These are phyloP conservation scores for Colletotrichum gloeosporioides DNA, from an alignment of 2,329 filamentous ascomycete genomes.

Conservation along the genomic window DNA sequence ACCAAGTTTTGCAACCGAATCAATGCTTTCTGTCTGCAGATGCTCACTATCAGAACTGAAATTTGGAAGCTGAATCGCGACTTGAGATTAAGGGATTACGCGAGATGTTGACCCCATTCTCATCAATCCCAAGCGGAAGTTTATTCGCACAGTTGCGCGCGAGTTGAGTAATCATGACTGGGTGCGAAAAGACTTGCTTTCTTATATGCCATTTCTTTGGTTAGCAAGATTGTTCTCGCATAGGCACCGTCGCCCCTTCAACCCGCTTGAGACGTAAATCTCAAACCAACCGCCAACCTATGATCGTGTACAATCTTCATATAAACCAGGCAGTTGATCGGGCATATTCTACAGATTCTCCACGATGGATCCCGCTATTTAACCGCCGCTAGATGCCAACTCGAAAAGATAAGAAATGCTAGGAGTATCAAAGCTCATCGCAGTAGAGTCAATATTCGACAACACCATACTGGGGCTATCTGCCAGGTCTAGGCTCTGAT, in stretches of 20 bases:
- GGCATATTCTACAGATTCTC: not conserved
- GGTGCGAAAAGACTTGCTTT: not conserved
- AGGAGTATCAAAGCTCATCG: not conserved
- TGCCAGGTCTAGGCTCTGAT: accelerated
- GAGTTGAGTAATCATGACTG: accelerated
- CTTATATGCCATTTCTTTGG: accelerated
- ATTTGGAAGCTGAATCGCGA: not conserved
- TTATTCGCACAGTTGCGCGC: not conserved
- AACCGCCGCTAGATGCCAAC: not conserved
- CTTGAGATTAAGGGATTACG: not conserved
- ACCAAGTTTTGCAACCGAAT: not conserved
- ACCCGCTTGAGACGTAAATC: not conserved
- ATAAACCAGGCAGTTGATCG: not conserved
- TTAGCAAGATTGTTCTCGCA: not conserved
- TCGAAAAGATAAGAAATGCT: not conserved
- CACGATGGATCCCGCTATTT: accelerated
- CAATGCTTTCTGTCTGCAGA: not conserved
- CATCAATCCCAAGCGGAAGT: not conserved
- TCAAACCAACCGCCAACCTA: accelerated
- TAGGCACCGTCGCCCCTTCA: accelerated
- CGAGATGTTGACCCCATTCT: not conserved
- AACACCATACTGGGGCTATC: not conserved
- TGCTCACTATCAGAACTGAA: accelerated
- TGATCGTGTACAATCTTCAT: not conserved
- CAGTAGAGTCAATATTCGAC: not conserved